A percentile compares a stretch with the other conserved stretches of the same genome.
phyloP scores from a whole-genome alignment of 140 eudicot species.

The Senecio squalidus region DNA sequence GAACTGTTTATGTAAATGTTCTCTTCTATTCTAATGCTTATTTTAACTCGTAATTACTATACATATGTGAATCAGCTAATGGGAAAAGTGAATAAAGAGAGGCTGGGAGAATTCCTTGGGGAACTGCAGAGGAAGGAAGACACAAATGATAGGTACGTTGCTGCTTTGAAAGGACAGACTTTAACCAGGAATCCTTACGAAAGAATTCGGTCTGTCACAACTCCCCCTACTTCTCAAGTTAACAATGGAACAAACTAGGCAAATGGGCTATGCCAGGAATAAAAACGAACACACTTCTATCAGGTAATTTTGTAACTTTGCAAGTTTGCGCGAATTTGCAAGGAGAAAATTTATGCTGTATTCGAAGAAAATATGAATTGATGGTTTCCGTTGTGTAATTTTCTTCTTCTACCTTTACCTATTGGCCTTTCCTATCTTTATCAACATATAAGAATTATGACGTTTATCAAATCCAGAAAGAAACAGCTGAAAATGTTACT shows the following conservation, averaged over 20 bases:
- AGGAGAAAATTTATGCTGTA: neutral
- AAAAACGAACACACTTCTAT: neutral
- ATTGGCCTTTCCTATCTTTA: neutral
- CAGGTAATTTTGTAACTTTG: conserved; percentile 4
- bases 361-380: neutral
- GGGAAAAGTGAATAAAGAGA: conserved; percentile 80
- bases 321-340: conserved; percentile 3
- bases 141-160: conserved; percentile 87
- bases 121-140: conserved; percentile 89
- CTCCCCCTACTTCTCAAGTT: conserved; percentile 22
- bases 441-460: too few species aligned
- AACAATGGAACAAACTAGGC: neutral
- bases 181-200: conserved; percentile 68
- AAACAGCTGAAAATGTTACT: too few species aligned
- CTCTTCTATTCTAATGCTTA: too few species aligned
- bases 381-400: conserved; percentile 8
- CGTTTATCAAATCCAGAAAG: neutral
- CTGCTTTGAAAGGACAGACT: conserved; percentile 86
- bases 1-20: too few species aligned
- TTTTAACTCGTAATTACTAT: too few species aligned
- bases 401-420: neutral
- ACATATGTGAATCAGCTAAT: conserved; percentile 50
- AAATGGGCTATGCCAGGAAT: neutral
- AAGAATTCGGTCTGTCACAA: conserved; percentile 55
- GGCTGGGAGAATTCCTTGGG: conserved; percentile 82